Evolutionary conservation across 768 basidiomycete genomes (phyloP).

Genomic region (Pleurotus sapidus): DNA sequence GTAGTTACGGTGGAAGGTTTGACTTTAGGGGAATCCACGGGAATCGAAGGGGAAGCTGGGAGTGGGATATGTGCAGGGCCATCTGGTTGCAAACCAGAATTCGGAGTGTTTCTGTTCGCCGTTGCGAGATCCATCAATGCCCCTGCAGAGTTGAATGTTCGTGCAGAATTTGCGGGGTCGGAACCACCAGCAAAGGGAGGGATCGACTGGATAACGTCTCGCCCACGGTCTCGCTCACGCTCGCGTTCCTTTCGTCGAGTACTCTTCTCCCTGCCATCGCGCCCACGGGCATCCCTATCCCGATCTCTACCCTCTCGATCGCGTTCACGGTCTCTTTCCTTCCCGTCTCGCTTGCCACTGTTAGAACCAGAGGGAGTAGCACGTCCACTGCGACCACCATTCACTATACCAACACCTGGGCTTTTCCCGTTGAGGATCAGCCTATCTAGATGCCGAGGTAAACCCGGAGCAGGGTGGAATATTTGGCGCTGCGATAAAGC

Average conservation of each 20-base stretch:
- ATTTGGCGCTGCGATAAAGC: slow-evolving; percentile 61
- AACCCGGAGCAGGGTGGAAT: slow-evolving; percentile 84
- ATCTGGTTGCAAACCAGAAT: background rate
- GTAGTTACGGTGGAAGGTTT: background rate
- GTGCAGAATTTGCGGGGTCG: background rate
- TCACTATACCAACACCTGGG: slow-evolving; percentile 20
- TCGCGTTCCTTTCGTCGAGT: slow-evolving; percentile 14
- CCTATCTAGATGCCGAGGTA: slow-evolving; percentile 92
- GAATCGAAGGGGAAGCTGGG: background rate
- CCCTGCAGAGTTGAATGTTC: background rate
- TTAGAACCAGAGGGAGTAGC: slow-evolving; percentile 9
- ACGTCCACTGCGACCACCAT: slow-evolving; percentile 15
- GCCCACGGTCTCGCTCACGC: background rate
- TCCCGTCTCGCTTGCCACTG: slow-evolving; percentile 13
- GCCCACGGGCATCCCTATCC: background rate
- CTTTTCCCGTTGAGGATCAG: slow-evolving; percentile 76
- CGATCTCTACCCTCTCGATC: slow-evolving; percentile 17
- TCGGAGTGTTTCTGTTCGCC: background rate
- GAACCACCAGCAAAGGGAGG: background rate
- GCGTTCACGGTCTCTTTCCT: slow-evolving; percentile 16
- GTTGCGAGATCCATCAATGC: background rate
- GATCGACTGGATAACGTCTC: background rate
- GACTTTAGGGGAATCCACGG: background rate
- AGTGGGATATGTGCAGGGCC: background rate
- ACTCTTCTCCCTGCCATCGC: slow-evolving; percentile 10